A percentile compares a stretch with the other conserved stretches of the same genome.
These are phyloP conservation scores for Gracilariopsis chorda DNA, from an alignment of 23 red algal species.

Conservation along the genomic window DNA sequence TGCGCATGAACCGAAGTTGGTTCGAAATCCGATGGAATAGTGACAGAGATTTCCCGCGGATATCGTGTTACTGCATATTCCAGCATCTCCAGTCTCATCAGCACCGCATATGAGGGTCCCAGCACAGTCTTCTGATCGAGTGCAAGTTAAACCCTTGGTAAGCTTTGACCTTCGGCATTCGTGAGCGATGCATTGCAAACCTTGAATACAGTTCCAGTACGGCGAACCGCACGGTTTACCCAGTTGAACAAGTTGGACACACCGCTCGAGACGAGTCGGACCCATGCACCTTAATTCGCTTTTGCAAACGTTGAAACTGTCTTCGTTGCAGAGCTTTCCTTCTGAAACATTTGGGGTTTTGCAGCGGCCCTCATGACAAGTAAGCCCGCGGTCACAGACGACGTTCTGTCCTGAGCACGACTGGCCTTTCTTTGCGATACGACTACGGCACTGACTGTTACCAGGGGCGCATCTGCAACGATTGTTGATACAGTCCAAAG, in stretches of 20 bases:
- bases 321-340: not conserved
- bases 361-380: not conserved
- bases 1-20: not conserved
- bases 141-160: not conserved
- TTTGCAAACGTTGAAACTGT: not conserved
- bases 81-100: not conserved
- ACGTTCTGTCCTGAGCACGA: not conserved
- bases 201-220: not conserved
- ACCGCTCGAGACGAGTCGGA: not conserved
- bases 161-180: not conserved
- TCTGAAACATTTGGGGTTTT: not conserved
- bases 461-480: no score
- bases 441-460: not conserved
- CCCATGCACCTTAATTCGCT: not conserved
- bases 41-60: not conserved
- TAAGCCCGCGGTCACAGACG: not conserved
- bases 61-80: not conserved
- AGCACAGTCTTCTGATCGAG: not conserved
- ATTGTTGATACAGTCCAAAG: not conserved
- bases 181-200: not conserved
- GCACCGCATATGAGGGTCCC: not conserved
- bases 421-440: not conserved
- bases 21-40: not conserved
- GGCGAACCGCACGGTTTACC: not conserved
- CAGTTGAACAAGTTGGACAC: not conserved